Base-by-base conservation (phyloP, 768 basidiomycete genomes). In the Lyophyllum shimeji region DNA sequence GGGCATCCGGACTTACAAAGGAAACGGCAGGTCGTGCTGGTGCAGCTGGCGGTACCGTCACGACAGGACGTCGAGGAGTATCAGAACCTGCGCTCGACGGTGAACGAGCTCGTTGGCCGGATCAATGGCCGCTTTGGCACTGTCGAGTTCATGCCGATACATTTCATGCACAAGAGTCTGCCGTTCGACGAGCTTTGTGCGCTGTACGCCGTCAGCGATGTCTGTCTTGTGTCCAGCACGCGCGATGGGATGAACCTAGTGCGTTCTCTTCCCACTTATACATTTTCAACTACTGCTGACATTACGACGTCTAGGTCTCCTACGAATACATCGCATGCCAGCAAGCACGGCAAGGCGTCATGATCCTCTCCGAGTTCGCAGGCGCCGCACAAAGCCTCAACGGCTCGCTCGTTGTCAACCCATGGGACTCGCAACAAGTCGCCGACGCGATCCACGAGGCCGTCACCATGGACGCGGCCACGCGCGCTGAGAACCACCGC, bases 111-210 rank as follows among this genome's bases (percentile, higher is more conserved):
- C 47, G 97, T 99, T 27, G 97, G 97, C 1, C 86, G 96, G 23
- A 98, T 99, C 74, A 99, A 99, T 68, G 97, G 97, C 7, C 89
- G 95, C 8, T 99, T 99, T 66, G 97, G 97, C 27, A 98, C 97
- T 1, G 95, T 98, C 67, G 97, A 99, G 64, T 98, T 96, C 70
- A 97, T 98, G 93, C 97, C 97, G 6, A 98, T 99, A 57, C 97
- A 98, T 72, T 98, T 97, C 72, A 93, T 98, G 93, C 96, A 98
- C 82, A 95, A 95, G 73, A 89, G 86, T 60, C 77, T 98, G 51
- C 74, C 86, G 0, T 95, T 98, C 67, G 93, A 97, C 68, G 97
- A 99, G 68, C 82, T 99, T 7, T 95, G 94, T 56, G 97, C 97
- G n/a, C 82, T 99, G 52, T 99, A 98, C 68, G 94, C 96, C 20